Percentiles rank a stretch among this genome's conserved stretches.
These are phyloP conservation scores for Cercospora sp. DNA, from an alignment of 2,329 filamentous ascomycete genomes.

Conservation along the genomic window DNA sequence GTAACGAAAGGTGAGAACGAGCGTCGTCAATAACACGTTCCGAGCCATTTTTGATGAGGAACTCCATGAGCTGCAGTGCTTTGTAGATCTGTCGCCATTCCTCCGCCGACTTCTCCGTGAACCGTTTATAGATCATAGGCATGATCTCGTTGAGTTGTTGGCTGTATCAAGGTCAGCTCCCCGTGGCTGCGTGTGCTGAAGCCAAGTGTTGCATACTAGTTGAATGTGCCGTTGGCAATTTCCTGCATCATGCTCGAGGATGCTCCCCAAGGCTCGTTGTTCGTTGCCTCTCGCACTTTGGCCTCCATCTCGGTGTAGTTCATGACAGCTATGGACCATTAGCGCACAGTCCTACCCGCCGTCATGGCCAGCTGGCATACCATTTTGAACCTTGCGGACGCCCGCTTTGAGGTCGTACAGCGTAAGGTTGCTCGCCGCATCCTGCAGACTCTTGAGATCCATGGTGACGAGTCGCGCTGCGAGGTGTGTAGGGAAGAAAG, in stretches of 20 bases:
- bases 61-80: slow-evolving; percentile 88
- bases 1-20: slow-evolving; percentile 85
- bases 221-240: slow-evolving; percentile 96
- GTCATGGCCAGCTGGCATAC: slow-evolving; percentile 52
- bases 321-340: slow-evolving; percentile 71
- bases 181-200: background rate
- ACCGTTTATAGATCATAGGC: slow-evolving; percentile 99
- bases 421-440: slow-evolving; percentile 85
- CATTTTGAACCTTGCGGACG: slow-evolving; percentile 95
- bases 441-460: slow-evolving; percentile 83
- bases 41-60: slow-evolving; percentile 96
- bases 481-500: background rate
- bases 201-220: slow-evolving; percentile 68
- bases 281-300: slow-evolving; percentile 90
- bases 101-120: slow-evolving; percentile 96
- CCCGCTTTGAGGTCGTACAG: slow-evolving; percentile 95
- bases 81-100: slow-evolving; percentile 99
- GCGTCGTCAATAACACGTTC: slow-evolving; percentile 97
- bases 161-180: slow-evolving; percentile 50
- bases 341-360: background rate
- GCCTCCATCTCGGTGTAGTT: slow-evolving; percentile 95
- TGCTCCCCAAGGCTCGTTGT: slow-evolving; percentile 96
- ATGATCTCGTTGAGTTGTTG: slow-evolving; percentile 98
- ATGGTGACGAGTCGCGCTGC: slow-evolving; percentile 50
- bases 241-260: slow-evolving; percentile 89